Conservation (phyloP, 176 grass and related monocot species). For the Oryza meridionalis region DNA sequence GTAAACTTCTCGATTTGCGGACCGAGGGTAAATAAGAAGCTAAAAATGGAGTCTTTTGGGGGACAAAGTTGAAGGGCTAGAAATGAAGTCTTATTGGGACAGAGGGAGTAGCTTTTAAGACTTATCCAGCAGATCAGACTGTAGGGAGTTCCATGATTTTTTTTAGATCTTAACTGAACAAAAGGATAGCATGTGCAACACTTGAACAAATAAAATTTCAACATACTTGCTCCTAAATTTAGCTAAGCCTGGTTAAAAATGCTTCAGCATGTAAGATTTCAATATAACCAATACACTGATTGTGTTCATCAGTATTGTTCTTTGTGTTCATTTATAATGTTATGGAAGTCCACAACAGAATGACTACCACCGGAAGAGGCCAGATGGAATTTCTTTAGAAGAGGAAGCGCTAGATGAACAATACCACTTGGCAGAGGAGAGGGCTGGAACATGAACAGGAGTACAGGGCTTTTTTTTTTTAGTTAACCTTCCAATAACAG, state of each 20-base stretch:
- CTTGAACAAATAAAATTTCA: neutral
- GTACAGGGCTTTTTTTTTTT: neutral
- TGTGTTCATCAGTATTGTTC: neutral
- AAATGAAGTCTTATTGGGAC: too few species aligned
- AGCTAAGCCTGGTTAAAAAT: neutral
- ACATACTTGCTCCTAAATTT: neutral
- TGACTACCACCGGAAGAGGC: too few species aligned
- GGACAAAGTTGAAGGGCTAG: too few species aligned
- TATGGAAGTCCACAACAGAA: too few species aligned
- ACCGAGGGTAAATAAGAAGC: too few species aligned
- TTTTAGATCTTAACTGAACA: neutral
- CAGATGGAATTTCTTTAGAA: too few species aligned
- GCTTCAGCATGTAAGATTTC: neutral
- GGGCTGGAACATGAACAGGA: too few species aligned
- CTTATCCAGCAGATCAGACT: neutral
- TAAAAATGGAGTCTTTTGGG: too few species aligned
- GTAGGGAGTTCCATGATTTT: neutral
- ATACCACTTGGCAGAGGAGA: too few species aligned
- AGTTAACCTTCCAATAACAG: neutral
- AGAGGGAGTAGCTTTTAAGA: neutral
- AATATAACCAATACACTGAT: neutral
- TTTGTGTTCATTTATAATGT: neutral
- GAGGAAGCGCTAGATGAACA: too few species aligned
- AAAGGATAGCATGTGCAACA: neutral
- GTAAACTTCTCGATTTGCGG: too few species aligned